Base-by-base conservation (phyloP, 2,329 filamentous ascomycete genomes). In the Lithohypha guttulata region DNA sequence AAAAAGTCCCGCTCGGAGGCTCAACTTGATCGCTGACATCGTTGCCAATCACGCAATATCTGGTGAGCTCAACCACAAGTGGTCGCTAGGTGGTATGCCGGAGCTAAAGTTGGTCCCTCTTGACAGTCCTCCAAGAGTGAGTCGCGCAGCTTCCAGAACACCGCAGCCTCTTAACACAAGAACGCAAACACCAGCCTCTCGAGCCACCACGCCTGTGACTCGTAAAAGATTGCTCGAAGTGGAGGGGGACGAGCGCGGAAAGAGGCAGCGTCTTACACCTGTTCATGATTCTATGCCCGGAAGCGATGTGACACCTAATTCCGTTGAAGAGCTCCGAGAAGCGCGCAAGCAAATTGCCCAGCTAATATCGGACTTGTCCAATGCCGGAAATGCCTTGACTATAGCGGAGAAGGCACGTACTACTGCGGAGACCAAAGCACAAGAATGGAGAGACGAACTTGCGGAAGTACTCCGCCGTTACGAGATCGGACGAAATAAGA, bases 381-480 rank as follows among this genome's bases (percentile, higher is more conserved):
- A 20, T 5, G 47, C 49, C 43, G 39, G 37, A 22, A 37, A 47
- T 30, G 40, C 58, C 6, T 51, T 59, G 23, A 51, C 58, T 51
- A 56, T 54, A 38, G 51, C 39, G 17, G 46, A 54, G 3, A 53
- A 62, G 25, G 49, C 53, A 3, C 42, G 62, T 15, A 42, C 47
- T 10, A 43, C 53, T 3, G 44, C 50, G 3, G 47, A 55, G 37
- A 42, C 49, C 32, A 56, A 57, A 28, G 45, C 58, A 8, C 47
- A 51, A 21, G 55, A 60, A 35, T 54, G 56, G 31, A 56, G 62
- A 33, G 49, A 53, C 29, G 52, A 50, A 4, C 51, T 65, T 34
- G 51, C 53, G 13, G 34, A 43, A 6, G 47, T 68, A 7, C 63
- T 67, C 46, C 59, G 62, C 51, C 62, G 64, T 35, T 67, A 65